These are phyloP conservation scores for Flaveria floridana DNA, from an alignment of 140 eudicot genomes.

Conservation along the genomic window DNA sequence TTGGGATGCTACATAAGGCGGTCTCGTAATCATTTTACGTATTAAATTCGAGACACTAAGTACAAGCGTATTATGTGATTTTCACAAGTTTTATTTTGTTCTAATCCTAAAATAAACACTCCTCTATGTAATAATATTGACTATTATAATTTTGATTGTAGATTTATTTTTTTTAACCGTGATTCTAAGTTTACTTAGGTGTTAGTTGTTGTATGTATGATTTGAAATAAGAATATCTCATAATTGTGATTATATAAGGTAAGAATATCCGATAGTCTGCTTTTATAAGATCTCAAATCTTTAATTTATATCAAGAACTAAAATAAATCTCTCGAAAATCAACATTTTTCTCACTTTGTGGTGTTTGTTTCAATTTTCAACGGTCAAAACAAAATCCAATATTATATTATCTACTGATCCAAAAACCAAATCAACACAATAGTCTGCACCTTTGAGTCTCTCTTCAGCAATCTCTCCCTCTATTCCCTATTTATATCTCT, in stretches of 20 bases:
- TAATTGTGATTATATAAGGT: neutral
- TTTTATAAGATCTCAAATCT: too few relatives aligned
- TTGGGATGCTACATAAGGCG: too few relatives aligned
- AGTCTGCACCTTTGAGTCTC: conserved; percentile 33
- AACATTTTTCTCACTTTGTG: neutral
- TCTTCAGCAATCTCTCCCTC: conserved; percentile 25
- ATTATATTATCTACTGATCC: neutral
- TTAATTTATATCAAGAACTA: neutral
- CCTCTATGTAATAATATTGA: too few relatives aligned
- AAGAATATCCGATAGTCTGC: too few relatives aligned
- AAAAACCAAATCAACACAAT: neutral
- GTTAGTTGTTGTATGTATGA: neutral
- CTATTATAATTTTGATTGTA: too few relatives aligned
- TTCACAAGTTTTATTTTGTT: too few relatives aligned
- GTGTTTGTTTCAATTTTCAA: neutral
- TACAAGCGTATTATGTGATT: neutral
- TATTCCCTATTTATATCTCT: conserved; percentile 7
- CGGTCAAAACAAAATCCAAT: neutral
- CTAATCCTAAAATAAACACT: too few relatives aligned
- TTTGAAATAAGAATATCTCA: neutral
- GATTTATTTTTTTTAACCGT: too few relatives aligned
- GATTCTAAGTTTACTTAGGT: neutral
- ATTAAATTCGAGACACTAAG: neutral
- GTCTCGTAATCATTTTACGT: neutral
- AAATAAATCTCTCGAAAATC: neutral